Percentiles rank a stretch among this genome's conserved stretches.
Conservation (phyloP, 1,284 basidiomycete species). For the Cryptococcus sp. region DNA sequence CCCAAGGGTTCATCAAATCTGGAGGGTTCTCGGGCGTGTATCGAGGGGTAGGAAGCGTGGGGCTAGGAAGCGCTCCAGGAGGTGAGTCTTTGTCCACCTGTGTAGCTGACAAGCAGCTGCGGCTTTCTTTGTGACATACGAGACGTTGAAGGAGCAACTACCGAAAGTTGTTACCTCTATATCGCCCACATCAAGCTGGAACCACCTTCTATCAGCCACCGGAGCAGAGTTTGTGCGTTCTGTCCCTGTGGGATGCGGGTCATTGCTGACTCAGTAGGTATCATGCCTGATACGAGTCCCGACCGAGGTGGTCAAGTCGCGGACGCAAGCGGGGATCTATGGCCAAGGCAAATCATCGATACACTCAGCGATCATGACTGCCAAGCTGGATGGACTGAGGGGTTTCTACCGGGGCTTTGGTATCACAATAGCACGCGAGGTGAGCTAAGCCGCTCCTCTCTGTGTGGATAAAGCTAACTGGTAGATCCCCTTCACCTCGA, state of each 20-base stretch:
- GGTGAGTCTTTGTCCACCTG: conserved; percentile 55
- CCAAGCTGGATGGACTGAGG: conserved; percentile 56
- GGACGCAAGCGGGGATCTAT: conserved; percentile 69
- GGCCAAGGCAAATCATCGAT: conserved; percentile 47
- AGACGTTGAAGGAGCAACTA: conserved; percentile 70
- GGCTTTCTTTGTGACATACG: conserved; percentile 92
- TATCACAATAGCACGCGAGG: conserved; percentile 71
- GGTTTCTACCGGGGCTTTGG: conserved; percentile 78
- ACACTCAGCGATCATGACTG: conserved; percentile 50
- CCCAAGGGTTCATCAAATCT: conserved; percentile 75
- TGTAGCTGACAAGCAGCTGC: conserved; percentile 57
- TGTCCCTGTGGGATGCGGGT: too few relatives aligned
- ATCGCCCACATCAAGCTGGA: conserved; percentile 59
- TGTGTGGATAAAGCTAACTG: not conserved
- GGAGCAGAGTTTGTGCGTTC: conserved; percentile 67
- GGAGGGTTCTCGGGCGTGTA: conserved; percentile 93
- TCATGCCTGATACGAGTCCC: conserved; percentile 91
- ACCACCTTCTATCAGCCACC: conserved; percentile 75
- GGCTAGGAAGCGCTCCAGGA: conserved; percentile 92
- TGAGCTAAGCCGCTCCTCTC: conserved; percentile 34
- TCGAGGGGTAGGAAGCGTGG: conserved; percentile 89
- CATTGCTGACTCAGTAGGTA: conserved; percentile 57
- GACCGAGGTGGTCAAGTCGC: conserved; percentile 87
- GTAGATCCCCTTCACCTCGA: conserved; percentile 92
- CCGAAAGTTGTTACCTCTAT: conserved; percentile 50